Conservation (phyloP, 352 stramenopile genomes). For the Pythium aristosporum region DNA sequence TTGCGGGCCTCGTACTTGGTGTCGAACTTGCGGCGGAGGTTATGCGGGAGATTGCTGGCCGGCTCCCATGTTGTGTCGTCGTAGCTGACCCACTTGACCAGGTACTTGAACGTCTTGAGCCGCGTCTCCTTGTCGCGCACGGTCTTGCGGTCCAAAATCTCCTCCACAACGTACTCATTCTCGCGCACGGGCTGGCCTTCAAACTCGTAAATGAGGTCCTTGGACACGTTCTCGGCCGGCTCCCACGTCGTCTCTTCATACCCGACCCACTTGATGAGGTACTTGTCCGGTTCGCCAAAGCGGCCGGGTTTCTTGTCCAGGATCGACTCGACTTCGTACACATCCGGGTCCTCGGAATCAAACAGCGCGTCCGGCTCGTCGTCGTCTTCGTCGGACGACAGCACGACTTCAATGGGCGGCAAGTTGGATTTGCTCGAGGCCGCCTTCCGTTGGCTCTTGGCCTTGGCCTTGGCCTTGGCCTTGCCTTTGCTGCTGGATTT, state of each 20-base stretch:
- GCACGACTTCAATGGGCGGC: constrained; percentile 53
- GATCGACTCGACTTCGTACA: constrained; percentile 82
- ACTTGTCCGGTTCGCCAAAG: constrained; percentile 64
- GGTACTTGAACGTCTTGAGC: constrained; percentile 77
- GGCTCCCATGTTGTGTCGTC: constrained; percentile 80
- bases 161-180: constrained; percentile 74
- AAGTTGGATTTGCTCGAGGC: constrained; percentile 47
- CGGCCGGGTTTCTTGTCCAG: constrained; percentile 49
- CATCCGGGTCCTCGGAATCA: constrained; percentile 71
- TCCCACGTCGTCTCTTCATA: constrained; percentile 83
- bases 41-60: constrained; percentile 73
- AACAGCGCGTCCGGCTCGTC: constrained; percentile 78
- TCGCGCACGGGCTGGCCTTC: constrained; percentile 69
- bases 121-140: constrained; percentile 62
- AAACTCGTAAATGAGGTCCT: constrained; percentile 79
- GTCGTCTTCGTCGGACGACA: constrained; percentile 68
- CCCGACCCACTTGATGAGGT: constrained; percentile 82
- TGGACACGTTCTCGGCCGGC: constrained; percentile 70
- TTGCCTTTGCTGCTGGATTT: background rate
- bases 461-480: constrained; percentile 4
- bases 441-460: constrained; percentile 28
- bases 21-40: constrained; percentile 78
- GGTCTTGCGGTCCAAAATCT: constrained; percentile 66
- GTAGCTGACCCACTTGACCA: constrained; percentile 87
- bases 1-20: constrained; percentile 68